Evolutionary conservation across 257 asterid genomes (phyloP).

Genomic region (Nyctanthes arbortristis): DNA sequence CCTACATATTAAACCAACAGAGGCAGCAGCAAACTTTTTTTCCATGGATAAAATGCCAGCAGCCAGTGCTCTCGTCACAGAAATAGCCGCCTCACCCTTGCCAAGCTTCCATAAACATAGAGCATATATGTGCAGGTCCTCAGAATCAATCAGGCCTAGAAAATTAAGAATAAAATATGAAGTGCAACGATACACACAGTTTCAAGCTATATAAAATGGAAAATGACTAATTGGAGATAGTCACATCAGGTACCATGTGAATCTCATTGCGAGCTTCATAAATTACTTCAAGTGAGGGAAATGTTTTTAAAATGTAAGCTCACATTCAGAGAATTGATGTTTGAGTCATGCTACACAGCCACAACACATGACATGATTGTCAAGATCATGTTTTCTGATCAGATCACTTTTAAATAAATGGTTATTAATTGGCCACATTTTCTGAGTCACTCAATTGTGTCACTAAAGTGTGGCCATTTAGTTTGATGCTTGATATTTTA

Average conservation of each 20-base stretch:
- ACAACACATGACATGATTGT: no score
- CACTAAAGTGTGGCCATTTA: no score
- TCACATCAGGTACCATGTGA: no score
- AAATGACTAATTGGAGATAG: not conserved
- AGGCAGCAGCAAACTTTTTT: slow-evolving; percentile 55
- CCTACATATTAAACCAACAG: slow-evolving; percentile 71
- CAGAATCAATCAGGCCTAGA: slow-evolving; percentile 79
- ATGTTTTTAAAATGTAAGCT: not conserved
- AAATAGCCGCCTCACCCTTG: slow-evolving; percentile 67
- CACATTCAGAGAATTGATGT: not conserved
- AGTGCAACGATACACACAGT: slow-evolving; percentile 7
- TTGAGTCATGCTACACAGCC: no score
- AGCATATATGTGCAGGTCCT: slow-evolving; percentile 81
- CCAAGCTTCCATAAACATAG: slow-evolving; percentile 82
- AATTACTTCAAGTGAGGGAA: not conserved
- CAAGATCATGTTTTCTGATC: no score
- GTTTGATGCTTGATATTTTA: no score
- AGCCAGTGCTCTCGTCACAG: slow-evolving; percentile 63
- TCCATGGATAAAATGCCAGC: slow-evolving; percentile 67
- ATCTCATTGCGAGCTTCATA: not conserved
- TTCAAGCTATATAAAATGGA: not conserved
- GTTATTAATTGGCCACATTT: no score
- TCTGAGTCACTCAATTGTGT: no score
- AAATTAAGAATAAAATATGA: slow-evolving; percentile 31
- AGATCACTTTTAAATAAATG: no score